Base-by-base conservation (phyloP, 257 asterid species). In the Knoxia roxburghii region DNA sequence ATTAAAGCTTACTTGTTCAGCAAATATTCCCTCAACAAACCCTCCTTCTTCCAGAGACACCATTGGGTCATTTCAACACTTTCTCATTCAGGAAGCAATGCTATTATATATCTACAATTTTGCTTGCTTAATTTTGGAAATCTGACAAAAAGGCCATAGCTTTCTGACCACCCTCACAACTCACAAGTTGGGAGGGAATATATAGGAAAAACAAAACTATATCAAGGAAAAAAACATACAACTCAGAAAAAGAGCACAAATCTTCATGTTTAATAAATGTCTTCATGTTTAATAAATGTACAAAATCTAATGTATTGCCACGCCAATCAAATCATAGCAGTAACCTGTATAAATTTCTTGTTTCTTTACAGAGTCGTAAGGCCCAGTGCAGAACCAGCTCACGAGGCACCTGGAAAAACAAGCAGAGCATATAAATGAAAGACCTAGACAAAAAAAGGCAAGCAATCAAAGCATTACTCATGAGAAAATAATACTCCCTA, bases 1-100 rank as follows among this genome's bases (percentile, higher is more conserved):
- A 7, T 24, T 46, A 26, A 50, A 3, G 57, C 52, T 73, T 73
- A 64, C 78, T 73, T 69, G 51, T 21, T 37, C 68, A 32, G 69
- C 75, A 77, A 61, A 77, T 60, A 73, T 77, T 70, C 79, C 66
- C 68, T 66, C 27, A 33, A 15, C 49, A 29, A 57, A 40, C 48
- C 67, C 40, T 30, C 46, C 58, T n/a, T 26, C 50, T 70, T 37
- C 41, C 35, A 45, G 43, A 50, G 24, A 70, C 33, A 33, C 21
- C 33, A 18, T 17, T 0, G 21, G 14, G 9, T 18, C 55, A 33
- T 51, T 21, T 53, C 53, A 37, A 62, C 63, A 52, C 57, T 35
- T 51, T 14, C 61, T 51, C 39, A 51, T 66, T 52, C 37, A 66
- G 51, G 68, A 60, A 33, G 73, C 54, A 60, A 49, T 3, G 9